phyloP scores from a whole-genome alignment of 768 basidiomycete genomes.

The Phaffia tasmanica region DNA sequence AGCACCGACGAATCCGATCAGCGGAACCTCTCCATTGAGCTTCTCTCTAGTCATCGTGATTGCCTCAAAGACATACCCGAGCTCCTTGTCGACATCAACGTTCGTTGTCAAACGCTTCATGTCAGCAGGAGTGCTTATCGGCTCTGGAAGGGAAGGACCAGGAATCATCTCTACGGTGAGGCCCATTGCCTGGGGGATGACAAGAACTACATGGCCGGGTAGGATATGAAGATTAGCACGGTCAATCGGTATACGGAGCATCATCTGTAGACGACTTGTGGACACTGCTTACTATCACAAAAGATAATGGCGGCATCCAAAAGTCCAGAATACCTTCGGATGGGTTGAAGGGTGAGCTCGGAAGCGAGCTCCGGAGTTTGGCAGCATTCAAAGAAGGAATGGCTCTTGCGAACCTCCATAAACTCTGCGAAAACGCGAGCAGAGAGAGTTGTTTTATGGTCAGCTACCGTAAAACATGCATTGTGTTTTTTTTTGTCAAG shows the following conservation, averaged over 20 bases:
- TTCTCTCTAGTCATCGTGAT: conserved; percentile 71
- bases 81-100: conserved; percentile 70
- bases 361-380: conserved; percentile 79
- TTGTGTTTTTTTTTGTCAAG: not conserved
- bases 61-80: conserved; percentile 86
- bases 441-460: not conserved
- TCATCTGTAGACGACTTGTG: not conserved
- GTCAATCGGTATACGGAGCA: not conserved
- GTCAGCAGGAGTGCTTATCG: conserved; percentile 67
- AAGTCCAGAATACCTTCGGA: conserved; percentile 70
- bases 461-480: not conserved
- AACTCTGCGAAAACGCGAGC: conserved; percentile 55
- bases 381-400: conserved; percentile 94
- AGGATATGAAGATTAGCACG: not conserved
- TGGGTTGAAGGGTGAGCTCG: conserved; percentile 85
- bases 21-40: conserved; percentile 75
- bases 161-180: conserved; percentile 79
- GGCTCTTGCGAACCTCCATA: conserved; percentile 64
- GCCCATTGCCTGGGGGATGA: conserved; percentile 94
- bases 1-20: conserved; percentile 94
- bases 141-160: conserved; percentile 70
- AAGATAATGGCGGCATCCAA: conserved; percentile 97
- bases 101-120: conserved; percentile 49
- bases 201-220: conserved; percentile 43
- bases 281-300: conserved; percentile 47